Evolutionary conservation across 306 rosid species (phyloP).

Genomic region (peach (Prunus persica)): DNA sequence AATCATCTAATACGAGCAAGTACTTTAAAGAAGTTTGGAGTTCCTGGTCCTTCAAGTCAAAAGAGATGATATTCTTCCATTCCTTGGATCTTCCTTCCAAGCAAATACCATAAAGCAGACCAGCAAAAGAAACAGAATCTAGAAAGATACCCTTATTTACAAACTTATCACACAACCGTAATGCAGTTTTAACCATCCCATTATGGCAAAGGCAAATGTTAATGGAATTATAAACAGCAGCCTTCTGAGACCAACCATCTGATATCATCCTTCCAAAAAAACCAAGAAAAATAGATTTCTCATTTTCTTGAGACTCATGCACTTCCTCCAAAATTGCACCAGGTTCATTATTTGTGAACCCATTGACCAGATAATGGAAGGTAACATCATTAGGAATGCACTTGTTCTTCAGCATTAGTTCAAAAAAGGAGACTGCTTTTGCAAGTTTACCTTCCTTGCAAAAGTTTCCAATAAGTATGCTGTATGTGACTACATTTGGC

Average conservation of each 20-base stretch:
- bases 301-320: constrained; percentile 23
- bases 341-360: constrained; percentile 44
- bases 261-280: constrained; percentile 57
- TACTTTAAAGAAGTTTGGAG: constrained; percentile 57
- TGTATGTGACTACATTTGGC: constrained; percentile 84
- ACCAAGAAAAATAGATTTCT: constrained; percentile 45
- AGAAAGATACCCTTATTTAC: constrained; percentile 40
- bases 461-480: constrained; percentile 62
- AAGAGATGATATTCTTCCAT: constrained; percentile 54
- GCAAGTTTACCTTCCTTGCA: constrained; percentile 54
- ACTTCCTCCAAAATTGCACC: constrained; percentile 17
- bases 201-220: constrained; percentile 61
- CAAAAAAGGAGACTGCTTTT: constrained; percentile 65
- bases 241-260: constrained; percentile 52
- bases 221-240: constrained; percentile 68
- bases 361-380: constrained; percentile 68
- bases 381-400: constrained; percentile 70
- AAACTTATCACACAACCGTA: constrained; percentile 53
- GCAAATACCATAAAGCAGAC: constrained; percentile 68
- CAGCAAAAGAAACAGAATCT: constrained; percentile 58
- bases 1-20: constrained; percentile 54
- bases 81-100: constrained; percentile 59
- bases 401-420: constrained; percentile 63
- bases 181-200: constrained; percentile 67
- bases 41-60: constrained; percentile 40